Conservation (phyloP, 2,329 filamentous ascomycete species). For the Moelleriella libera region DNA sequence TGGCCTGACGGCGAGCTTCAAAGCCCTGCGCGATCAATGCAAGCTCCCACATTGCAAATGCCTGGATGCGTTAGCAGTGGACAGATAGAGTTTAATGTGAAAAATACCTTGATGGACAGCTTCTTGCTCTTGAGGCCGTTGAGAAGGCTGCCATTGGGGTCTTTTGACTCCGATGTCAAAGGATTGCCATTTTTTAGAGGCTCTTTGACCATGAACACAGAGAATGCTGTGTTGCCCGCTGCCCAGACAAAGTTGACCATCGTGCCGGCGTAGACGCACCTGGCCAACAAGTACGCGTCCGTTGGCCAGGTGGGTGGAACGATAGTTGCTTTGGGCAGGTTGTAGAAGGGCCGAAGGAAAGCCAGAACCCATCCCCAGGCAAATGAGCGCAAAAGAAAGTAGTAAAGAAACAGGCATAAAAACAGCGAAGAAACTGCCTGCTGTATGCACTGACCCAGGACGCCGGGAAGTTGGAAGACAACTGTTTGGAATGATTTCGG, state of each 20-base stretch:
- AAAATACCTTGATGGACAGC: conserved; percentile 49
- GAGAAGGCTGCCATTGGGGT: conserved; percentile 80
- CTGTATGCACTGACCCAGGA: conserved; percentile 23
- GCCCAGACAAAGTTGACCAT: conserved; percentile 65
- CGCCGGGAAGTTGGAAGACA: conserved; percentile 21
- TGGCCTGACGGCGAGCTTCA: conserved; percentile 59
- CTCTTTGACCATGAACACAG: conserved; percentile 63
- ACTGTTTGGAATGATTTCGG: conserved; percentile 20
- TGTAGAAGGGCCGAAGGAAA: conserved; percentile 60
- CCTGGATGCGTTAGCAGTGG: conserved; percentile 25
- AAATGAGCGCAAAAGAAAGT: conserved; percentile 42
- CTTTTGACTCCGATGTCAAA: conserved; percentile 71
- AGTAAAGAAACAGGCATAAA: conserved; percentile 44
- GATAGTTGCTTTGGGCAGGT: conserved; percentile 57
- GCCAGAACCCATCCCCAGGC: conserved; percentile 58
- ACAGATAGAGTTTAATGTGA: neutral
- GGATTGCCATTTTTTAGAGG: conserved; percentile 77
- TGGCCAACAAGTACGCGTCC: conserved; percentile 38
- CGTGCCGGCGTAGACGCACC: conserved; percentile 46
- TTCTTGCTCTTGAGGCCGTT: conserved; percentile 77
- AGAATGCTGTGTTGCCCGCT: conserved; percentile 62
- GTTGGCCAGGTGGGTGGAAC: conserved; percentile 44
- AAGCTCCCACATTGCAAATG: conserved; percentile 87
- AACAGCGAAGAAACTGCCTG: conserved; percentile 25
- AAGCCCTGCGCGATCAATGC: conserved; percentile 65